These are phyloP conservation scores for Vicia villosa DNA, from an alignment of 306 rosid genomes.

Conservation along the genomic window DNA sequence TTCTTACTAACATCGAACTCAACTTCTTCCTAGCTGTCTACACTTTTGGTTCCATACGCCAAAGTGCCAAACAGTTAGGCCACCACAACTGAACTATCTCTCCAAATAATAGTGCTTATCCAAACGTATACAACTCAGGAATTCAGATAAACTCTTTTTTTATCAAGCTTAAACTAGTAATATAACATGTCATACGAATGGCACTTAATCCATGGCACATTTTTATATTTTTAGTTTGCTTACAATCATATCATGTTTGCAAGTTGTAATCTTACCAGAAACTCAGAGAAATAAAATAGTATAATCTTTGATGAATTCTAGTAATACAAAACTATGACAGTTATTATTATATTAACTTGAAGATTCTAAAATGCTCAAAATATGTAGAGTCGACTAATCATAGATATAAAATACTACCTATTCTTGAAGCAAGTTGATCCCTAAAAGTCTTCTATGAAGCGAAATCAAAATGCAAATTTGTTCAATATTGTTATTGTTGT, in stretches of 20 bases:
- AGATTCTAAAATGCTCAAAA: no score
- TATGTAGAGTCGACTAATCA: no score
- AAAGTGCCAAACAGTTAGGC: slow-evolving; percentile 23
- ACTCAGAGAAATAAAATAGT: slow-evolving; percentile 16
- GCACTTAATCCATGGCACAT: background rate
- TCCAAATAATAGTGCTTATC: slow-evolving; percentile 34
- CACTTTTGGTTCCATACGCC: slow-evolving; percentile 26
- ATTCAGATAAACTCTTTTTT: background rate
- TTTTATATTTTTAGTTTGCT: slow-evolving; percentile 14
- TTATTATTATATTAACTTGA: no score
- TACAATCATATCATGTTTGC: slow-evolving; percentile 25
- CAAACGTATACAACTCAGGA: slow-evolving; percentile 32
- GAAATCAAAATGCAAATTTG: no score
- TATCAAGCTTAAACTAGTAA: slow-evolving; percentile 15
- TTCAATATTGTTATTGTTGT: no score
- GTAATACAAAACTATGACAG: no score
- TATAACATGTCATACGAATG: background rate
- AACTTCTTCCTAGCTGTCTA: slow-evolving; percentile 2
- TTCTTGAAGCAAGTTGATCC: no score
- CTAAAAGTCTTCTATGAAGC: no score
- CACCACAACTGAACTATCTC: slow-evolving; percentile 30
- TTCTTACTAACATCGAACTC: background rate
- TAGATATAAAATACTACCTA: no score
- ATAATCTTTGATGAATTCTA: background rate
- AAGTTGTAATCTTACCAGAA: slow-evolving; percentile 12